A percentile compares a stretch with the other conserved stretches of the same genome.
Conservation (phyloP, 768 basidiomycete genomes). For the Guyanaporus albipodus region DNA sequence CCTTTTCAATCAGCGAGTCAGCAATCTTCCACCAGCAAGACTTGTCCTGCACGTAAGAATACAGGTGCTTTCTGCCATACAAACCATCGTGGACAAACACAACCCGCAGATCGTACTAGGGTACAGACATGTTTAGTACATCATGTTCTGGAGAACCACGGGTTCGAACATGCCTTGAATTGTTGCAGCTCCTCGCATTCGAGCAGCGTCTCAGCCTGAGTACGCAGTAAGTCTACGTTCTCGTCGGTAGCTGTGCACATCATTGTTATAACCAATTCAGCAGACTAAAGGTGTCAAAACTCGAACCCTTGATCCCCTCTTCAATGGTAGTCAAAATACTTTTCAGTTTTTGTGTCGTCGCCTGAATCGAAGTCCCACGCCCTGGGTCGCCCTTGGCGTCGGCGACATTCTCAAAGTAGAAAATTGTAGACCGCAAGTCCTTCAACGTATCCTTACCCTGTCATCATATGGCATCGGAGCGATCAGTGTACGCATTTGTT, state of each 20-base stretch:
- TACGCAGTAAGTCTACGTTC: constrained; percentile 42
- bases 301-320: constrained; percentile 49
- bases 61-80: constrained; percentile 71
- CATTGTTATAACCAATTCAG: not conserved
- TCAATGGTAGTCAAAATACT: constrained; percentile 50
- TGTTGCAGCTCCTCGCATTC: constrained; percentile 64
- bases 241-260: constrained; percentile 47
- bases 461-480: not conserved
- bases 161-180: constrained; percentile 42
- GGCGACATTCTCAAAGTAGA: constrained; percentile 72
- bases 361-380: constrained; percentile 42
- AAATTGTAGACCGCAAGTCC: constrained; percentile 55
- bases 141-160: not conserved
- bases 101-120: constrained; percentile 77
- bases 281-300: not conserved
- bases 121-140: not conserved
- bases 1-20: constrained; percentile 67
- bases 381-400: constrained; percentile 42
- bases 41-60: constrained; percentile 66
- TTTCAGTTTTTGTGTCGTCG: constrained; percentile 49
- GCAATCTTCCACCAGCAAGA: constrained; percentile 80
- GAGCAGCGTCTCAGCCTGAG: constrained; percentile 44
- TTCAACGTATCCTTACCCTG: constrained; percentile 63
- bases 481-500: not conserved
- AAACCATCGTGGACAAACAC: constrained; percentile 77